Evolutionary conservation across 805 yeast genomes (phyloP).

Genomic region (Starmerella bacillaris): DNA sequence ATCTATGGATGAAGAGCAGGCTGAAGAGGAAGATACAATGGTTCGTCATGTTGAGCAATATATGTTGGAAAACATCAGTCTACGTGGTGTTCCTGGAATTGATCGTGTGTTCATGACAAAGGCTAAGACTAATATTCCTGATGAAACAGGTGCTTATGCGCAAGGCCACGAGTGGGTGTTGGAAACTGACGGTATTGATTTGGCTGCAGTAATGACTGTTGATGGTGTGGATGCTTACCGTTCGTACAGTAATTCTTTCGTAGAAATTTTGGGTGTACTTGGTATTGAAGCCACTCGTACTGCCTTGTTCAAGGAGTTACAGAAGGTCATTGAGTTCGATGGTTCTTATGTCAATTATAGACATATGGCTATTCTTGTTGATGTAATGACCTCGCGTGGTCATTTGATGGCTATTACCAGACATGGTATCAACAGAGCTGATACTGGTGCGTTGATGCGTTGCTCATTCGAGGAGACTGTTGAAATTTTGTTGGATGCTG

Average conservation of each 20-base stretch:
- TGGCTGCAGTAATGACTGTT: slow-evolving; percentile 84
- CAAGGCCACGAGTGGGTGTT: slow-evolving; percentile 94
- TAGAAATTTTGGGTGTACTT: slow-evolving; percentile 80
- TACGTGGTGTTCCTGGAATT: slow-evolving; percentile 91
- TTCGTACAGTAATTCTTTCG: slow-evolving; percentile 90
- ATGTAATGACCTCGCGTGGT: slow-evolving; percentile 97
- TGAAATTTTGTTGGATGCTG: slow-evolving; percentile 92
- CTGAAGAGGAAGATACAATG: slow-evolving; percentile 92
- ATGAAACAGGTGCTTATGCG: slow-evolving; percentile 71
- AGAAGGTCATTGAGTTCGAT: slow-evolving; percentile 95
- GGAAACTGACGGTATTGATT: slow-evolving; percentile 96
- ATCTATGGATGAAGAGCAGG: slow-evolving; percentile 78
- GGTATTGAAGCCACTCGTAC: slow-evolving; percentile 98
- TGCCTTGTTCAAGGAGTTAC: slow-evolving; percentile 81
- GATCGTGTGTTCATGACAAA: slow-evolving; percentile 55
- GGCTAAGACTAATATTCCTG: slow-evolving; percentile 24
- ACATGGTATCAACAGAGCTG: slow-evolving; percentile 97
- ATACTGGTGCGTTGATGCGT: slow-evolving; percentile 98
- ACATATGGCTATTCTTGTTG: slow-evolving; percentile 93
- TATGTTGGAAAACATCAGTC: slow-evolving; percentile 84
- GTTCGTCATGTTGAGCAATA: slow-evolving; percentile 87
- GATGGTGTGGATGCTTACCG: slow-evolving; percentile 86
- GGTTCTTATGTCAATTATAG: slow-evolving; percentile 98
- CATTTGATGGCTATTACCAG: slow-evolving; percentile 97
- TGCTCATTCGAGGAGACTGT: slow-evolving; percentile 99